Base-by-base conservation (phyloP, 2,329 filamentous ascomycete genomes). In the Epichloe sibirici region DNA sequence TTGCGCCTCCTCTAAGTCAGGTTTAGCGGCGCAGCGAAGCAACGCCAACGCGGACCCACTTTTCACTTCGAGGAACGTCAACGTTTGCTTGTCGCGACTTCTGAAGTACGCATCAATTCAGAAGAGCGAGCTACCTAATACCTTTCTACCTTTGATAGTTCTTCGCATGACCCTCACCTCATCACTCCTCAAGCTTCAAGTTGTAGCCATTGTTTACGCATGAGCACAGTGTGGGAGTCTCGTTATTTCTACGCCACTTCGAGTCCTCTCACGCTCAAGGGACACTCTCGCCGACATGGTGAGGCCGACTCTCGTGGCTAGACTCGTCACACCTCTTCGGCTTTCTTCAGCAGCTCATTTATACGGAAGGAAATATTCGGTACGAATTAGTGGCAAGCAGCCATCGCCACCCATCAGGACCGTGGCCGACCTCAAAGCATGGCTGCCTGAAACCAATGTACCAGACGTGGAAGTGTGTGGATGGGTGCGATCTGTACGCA, bases 401-500 rank as follows among this genome's bases (percentile, higher is more conserved):
- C 51, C 54, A 31, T 62, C 61, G 58, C 62, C 58, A 45, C 59
- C 67, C 53, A 67, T 74, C 55, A 67, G 61, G 50, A 74, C 76
- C 1, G 63, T 83, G 43, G 76, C 80, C n/a, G 71, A 73, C 51
- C 69, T 86, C 11, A 73, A 85, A 49, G 72, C 74, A 35, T 76
- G 72, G 68, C 70, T 69, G 42, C 75, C 78, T 2, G 58, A 66
- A 17, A 65, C 70, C 37, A 63, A 70, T 45, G 68, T 72, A 42
- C 59, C 67, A n/a, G 66, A 75, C 60, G 74, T 85, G 47, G 75
- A 76, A 53, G 73, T 95, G 59, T 78, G 86, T 65, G 91, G 90
- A 56, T 91, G 86, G 71, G 77, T 96, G 52, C 81, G 88, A 57
- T 91, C 88, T 4, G 83, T 95, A 55, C 80, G 91, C 56, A 87